phyloP scores from a whole-genome alignment of 2,329 filamentous ascomycete genomes.

The Teratosphaeria nubilosa region DNA sequence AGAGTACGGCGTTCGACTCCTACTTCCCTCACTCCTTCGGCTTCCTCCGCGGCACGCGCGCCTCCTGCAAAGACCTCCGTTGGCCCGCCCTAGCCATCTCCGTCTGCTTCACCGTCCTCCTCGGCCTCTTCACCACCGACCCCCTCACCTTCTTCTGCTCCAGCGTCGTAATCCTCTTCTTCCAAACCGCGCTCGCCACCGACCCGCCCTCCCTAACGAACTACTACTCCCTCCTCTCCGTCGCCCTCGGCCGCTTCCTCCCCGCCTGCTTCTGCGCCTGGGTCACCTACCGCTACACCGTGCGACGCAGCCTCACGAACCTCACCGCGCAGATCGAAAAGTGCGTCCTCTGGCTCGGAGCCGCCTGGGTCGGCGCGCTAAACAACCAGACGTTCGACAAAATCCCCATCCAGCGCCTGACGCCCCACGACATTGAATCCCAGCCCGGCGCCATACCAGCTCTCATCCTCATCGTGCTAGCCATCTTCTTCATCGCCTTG shows the following conservation, averaged over 20 bases:
- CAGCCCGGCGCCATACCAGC: constrained; percentile 84
- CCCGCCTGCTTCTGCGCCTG: constrained; percentile 81
- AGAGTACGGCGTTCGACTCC: constrained; percentile 69
- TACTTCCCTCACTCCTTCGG: constrained; percentile 82
- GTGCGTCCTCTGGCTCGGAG: constrained; percentile 79
- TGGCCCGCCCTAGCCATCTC: constrained; percentile 81
- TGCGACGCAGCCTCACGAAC: constrained; percentile 58
- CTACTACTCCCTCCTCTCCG: constrained; percentile 63
- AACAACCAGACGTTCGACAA: constrained; percentile 93
- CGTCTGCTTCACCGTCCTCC: constrained; percentile 61
- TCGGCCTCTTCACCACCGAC: constrained; percentile 74
- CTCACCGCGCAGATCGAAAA: constrained; percentile 82
- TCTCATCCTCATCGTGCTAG: constrained; percentile 63
- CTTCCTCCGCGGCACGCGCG: constrained; percentile 55
- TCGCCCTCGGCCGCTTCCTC: constrained; percentile 69
- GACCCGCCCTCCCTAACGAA: constrained; percentile 65
- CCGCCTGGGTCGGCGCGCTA: constrained; percentile 80
- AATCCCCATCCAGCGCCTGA: constrained; percentile 90
- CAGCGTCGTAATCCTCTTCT: constrained; percentile 72
- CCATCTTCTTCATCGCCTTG: constrained; percentile 57
- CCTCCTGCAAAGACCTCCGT: constrained; percentile 64
- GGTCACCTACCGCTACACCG: constrained; percentile 77
- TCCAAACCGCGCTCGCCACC: constrained; percentile 80
- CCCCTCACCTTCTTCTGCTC: constrained; percentile 76
- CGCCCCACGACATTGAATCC: constrained; percentile 73